Conservation (phyloP, 441 rosid species). For the Syzygium syzygioides region DNA sequence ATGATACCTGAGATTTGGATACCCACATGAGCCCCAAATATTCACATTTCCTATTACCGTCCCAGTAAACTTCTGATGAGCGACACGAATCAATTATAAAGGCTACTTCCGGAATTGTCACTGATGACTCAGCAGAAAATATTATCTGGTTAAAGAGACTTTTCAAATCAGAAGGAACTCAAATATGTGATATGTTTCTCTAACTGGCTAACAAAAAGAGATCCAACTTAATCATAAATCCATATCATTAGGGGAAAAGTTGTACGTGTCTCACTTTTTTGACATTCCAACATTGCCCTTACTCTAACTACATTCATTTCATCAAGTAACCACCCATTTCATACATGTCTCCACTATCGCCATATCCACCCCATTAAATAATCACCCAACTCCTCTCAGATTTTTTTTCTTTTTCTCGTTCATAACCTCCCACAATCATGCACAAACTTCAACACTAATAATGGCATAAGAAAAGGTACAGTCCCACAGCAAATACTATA, state of each 20-base stretch:
- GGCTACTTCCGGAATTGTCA: slow-evolving; percentile 91
- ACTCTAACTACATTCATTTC: background rate
- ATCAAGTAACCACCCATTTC: background rate
- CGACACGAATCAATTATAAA: slow-evolving; percentile 90
- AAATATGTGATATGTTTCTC: background rate
- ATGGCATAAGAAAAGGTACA: background rate
- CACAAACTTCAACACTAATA: background rate
- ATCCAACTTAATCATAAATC: background rate
- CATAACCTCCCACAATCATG: background rate
- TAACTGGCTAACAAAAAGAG: background rate
- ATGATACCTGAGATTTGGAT: slow-evolving; percentile 84
- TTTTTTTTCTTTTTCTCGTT: background rate
- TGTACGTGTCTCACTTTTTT: background rate
- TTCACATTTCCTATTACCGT: slow-evolving; percentile 44
- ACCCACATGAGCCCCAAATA: slow-evolving; percentile 80
- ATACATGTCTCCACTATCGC: background rate
- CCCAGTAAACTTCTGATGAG: slow-evolving; percentile 90
- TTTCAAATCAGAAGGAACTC: background rate
- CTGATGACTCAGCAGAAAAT: slow-evolving; percentile 93
- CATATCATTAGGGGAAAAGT: background rate
- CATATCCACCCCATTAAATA: background rate
- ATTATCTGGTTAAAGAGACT: slow-evolving; percentile 51
- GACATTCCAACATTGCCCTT: background rate
- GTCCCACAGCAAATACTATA: background rate
- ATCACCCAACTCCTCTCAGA: background rate